Evolutionary conservation across 768 basidiomycete species (phyloP), one percentile per base, ranked within the genome.

Genomic region (Hypholoma sublateritium): DNA sequence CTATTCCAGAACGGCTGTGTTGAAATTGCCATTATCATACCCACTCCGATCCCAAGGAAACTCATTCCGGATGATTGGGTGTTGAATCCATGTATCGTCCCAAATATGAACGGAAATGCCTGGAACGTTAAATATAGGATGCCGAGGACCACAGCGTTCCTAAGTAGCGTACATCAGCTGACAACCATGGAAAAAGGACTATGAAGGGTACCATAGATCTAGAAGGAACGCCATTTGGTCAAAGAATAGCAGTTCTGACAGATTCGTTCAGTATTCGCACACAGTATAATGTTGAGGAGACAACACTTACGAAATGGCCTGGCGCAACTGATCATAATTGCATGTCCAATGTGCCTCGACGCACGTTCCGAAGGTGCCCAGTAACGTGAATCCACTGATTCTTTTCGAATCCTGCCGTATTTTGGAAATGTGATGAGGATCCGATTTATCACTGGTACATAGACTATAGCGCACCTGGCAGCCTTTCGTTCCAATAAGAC

Each of bases 221-320:
- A 93, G 74, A 4, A 87, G 69, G 4, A 92, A 75, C 0, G 87
- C 87, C 89, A 93, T 93, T n/a, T 80, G 77, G 61, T 95, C 89
- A 48, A 75, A 80, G 0, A 82, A 41, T 4, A 90, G 71, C 5
- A 91, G 72, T 67, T 85, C 88, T 89, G 12, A n/a, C 6, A 14
- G 5, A 9, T 41, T 14, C 14, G 1, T n/a, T 4, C 4, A n/a
- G n/a, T 6, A 22, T 50, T n/a, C 25, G 28, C 5, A 12, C 34
- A n/a, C 35, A 44, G 14, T 14, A 16, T 22, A 2, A 5, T 19
- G 46, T 8, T 43, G 34, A 25, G 14, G 24, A 17, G 8, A 55
- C 5, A 14, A 19, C 16, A 72, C 87, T 52, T 66, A 90, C 90
- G 74, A 67, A 95, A 93, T 1, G 92, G 91, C 6, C 75, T 83